Conservation (phyloP, 2,329 filamentous ascomycete genomes). For the Sporothrix globosa region DNA sequence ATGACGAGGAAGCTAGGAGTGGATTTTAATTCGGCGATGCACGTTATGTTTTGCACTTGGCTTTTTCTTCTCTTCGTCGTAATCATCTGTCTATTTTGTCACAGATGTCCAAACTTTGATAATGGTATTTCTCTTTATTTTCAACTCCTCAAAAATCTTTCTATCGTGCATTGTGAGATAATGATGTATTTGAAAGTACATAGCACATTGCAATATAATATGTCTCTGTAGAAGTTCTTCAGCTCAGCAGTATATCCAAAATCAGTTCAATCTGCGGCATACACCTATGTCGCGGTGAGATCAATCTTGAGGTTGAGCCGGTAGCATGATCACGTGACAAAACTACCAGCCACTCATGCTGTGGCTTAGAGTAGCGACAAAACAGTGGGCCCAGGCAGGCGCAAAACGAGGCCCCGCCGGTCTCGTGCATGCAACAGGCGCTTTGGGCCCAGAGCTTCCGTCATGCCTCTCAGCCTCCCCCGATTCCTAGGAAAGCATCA, state of each 20-base stretch:
- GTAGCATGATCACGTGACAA: background rate
- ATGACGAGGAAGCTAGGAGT: background rate
- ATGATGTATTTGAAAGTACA: background rate
- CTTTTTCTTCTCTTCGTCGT: background rate
- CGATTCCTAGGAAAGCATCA: background rate
- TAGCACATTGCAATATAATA: background rate
- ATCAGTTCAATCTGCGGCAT: too few species aligned
- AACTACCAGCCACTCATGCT: background rate
- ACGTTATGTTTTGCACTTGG: slow-evolving; percentile 8
- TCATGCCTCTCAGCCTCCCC: slow-evolving; percentile 23
- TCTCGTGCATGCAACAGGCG: slow-evolving; percentile 15
- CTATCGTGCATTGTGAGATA: background rate
- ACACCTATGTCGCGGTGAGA: background rate
- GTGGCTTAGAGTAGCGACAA: background rate
- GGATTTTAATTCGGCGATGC: slow-evolving; percentile 11
- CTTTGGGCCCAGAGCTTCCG: slow-evolving; percentile 25
- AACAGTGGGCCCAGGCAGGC: slow-evolving; percentile 20
- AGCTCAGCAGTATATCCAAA: too few species aligned
- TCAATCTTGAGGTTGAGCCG: background rate
- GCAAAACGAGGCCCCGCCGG: slow-evolving; percentile 20
- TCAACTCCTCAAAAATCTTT: too few species aligned
- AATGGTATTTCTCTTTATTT: slow-evolving; percentile 16
- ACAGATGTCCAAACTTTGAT: background rate
- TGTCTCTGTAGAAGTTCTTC: too few species aligned
- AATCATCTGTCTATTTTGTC: slow-evolving; percentile 19